Conservation (phyloP, 2,329 filamentous ascomycete species). For the Penicillium oxalicum region DNA sequence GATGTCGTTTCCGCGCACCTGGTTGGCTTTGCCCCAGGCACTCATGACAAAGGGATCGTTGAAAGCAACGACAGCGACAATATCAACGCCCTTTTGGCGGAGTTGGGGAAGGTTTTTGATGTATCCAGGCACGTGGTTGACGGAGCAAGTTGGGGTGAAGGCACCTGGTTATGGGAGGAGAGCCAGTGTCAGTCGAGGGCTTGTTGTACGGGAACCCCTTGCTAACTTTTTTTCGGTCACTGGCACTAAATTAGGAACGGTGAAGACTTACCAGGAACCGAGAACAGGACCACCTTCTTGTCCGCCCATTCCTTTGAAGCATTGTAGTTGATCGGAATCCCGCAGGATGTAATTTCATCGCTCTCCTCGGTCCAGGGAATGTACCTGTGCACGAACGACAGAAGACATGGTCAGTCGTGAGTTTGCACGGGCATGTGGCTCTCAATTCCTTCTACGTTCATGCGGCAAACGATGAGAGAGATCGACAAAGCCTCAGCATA, state of each 20-base stretch:
- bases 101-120: constrained; percentile 63
- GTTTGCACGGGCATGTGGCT: no score
- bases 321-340: constrained; percentile 70
- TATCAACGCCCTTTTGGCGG: constrained; percentile 71
- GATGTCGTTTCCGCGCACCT: constrained; percentile 63
- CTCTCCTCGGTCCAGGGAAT: constrained; percentile 69
- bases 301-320: constrained; percentile 69
- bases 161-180: constrained; percentile 47
- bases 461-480: not conserved
- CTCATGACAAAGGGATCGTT: constrained; percentile 84
- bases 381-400: constrained; percentile 48
- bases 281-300: constrained; percentile 68
- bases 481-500: not conserved
- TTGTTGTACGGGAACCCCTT: no score
- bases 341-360: constrained; percentile 66
- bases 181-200: not conserved
- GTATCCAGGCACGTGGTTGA: constrained; percentile 71
- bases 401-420: no score
- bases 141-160: constrained; percentile 81
- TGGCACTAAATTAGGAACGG: no score
- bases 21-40: constrained; percentile 82
- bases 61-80: constrained; percentile 70
- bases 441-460: no score
- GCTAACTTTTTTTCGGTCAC: not conserved
- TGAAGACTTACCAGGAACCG: constrained; percentile 53